These are phyloP conservation scores for Cladosporium cucumerinum DNA, from an alignment of 2,329 filamentous ascomycete genomes.

Conservation along the genomic window DNA sequence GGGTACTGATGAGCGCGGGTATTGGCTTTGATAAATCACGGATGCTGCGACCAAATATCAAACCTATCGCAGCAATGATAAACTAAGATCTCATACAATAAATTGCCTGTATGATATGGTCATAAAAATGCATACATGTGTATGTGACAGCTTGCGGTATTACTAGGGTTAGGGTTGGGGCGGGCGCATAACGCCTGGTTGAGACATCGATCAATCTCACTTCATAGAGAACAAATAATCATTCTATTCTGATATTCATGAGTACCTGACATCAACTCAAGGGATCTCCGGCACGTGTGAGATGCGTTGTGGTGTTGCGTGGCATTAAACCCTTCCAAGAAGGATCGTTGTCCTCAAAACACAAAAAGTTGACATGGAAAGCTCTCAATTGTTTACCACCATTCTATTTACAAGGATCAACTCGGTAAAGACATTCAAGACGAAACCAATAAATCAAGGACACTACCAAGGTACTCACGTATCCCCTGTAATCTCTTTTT, in stretches of 20 bases:
- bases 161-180: background rate
- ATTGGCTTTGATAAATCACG: slow-evolving; percentile 25
- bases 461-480: no score
- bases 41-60: background rate
- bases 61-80: background rate
- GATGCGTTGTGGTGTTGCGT: no score
- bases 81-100: background rate
- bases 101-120: background rate
- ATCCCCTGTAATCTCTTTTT: no score
- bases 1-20: slow-evolving; percentile 30
- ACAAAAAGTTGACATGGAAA: no score
- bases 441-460: no score
- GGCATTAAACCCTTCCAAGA: no score
- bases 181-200: background rate
- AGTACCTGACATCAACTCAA: background rate
- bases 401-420: no score
- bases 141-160: background rate
- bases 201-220: background rate
- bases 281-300: no score
- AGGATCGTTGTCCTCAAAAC: no score
- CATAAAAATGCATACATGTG: background rate
- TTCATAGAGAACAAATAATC: background rate
- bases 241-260: background rate
- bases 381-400: no score
- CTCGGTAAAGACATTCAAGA: no score